Conservation (phyloP, 768 basidiomycete genomes). For the Lactifluus hygrophoroides region DNA sequence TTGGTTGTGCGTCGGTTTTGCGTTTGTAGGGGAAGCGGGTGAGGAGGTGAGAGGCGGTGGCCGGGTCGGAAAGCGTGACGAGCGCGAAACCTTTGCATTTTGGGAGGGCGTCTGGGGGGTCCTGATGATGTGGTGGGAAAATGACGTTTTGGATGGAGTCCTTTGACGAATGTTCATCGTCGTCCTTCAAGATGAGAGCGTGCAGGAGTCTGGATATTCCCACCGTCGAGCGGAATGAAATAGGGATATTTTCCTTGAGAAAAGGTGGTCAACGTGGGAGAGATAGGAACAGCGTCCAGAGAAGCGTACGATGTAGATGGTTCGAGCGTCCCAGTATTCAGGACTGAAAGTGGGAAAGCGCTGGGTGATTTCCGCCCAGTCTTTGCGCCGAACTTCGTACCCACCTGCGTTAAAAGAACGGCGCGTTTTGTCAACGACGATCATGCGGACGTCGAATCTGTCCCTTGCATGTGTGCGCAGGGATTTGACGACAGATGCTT, state of each 20-base stretch:
- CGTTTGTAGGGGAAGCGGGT: slow-evolving; percentile 56
- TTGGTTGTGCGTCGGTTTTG: neutral
- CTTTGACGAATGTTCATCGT: neutral
- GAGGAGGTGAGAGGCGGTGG: slow-evolving; percentile 37
- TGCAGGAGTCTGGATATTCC: slow-evolving; percentile 32
- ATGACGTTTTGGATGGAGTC: slow-evolving; percentile 40
- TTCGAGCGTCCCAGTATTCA: slow-evolving; percentile 53
- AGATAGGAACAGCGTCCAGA: neutral
- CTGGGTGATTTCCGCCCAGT: slow-evolving; percentile 29
- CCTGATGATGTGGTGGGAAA: slow-evolving; percentile 57
- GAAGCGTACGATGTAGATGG: slow-evolving; percentile 58
- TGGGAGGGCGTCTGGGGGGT: slow-evolving; percentile 44
- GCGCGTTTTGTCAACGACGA: slow-evolving; percentile 34
- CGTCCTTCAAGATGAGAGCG: slow-evolving; percentile 25
- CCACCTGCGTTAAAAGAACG: slow-evolving; percentile 32
- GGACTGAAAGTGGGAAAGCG: slow-evolving; percentile 26
- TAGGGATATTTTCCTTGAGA: slow-evolving; percentile 65
- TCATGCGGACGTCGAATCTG: slow-evolving; percentile 52
- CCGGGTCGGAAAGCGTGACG: slow-evolving; percentile 39
- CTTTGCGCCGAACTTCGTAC: slow-evolving; percentile 57
- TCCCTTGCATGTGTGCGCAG: slow-evolving; percentile 42
- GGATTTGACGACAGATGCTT: slow-evolving; percentile 48
- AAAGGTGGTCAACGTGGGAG: neutral
- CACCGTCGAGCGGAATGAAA: slow-evolving; percentile 41
- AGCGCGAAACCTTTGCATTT: slow-evolving; percentile 73